These are phyloP conservation scores for Lepidium didymum DNA, from an alignment of 345 rosid species.

Conservation along the genomic window DNA sequence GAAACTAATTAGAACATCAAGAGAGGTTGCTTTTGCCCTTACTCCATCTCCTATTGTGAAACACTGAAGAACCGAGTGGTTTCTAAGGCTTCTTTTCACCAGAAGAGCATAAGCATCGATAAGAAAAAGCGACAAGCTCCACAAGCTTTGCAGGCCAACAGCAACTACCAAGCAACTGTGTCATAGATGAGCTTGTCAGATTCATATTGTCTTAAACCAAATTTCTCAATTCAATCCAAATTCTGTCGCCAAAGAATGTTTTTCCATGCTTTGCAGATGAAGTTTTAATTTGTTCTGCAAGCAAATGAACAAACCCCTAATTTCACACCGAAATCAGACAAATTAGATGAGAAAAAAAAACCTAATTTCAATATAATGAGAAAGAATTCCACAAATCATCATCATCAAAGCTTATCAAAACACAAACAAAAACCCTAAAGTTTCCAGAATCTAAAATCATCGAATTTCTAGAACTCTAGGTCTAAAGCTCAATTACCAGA, in stretches of 20 bases:
- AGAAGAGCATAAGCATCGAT: slow-evolving; percentile 57
- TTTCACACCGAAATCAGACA: background rate
- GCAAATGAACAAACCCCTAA: background rate
- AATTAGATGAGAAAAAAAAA: background rate
- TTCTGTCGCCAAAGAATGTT: background rate
- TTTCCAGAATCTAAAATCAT: background rate
- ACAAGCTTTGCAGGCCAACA: slow-evolving; percentile 57
- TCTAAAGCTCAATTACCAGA: slow-evolving; percentile 36
- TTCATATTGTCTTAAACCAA: background rate
- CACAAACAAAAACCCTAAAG: background rate
- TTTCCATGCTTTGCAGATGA: background rate
- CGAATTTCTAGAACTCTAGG: background rate
- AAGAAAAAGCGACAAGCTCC: slow-evolving; percentile 65
- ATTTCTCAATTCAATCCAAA: background rate
- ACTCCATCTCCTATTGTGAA: slow-evolving; percentile 83
- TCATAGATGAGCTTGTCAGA: slow-evolving; percentile 10
- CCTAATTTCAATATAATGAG: background rate
- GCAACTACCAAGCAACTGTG: slow-evolving; percentile 74
- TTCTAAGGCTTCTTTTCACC: slow-evolving; percentile 61
- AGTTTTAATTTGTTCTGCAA: background rate
- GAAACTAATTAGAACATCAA: background rate
- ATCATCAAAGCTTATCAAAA: background rate
- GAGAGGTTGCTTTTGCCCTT: slow-evolving; percentile 16
- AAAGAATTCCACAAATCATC: background rate
- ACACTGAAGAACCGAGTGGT: slow-evolving; percentile 34